Evolutionary conservation across 257 asterid species (phyloP).

Genomic region (Capsicum baccatum): DNA sequence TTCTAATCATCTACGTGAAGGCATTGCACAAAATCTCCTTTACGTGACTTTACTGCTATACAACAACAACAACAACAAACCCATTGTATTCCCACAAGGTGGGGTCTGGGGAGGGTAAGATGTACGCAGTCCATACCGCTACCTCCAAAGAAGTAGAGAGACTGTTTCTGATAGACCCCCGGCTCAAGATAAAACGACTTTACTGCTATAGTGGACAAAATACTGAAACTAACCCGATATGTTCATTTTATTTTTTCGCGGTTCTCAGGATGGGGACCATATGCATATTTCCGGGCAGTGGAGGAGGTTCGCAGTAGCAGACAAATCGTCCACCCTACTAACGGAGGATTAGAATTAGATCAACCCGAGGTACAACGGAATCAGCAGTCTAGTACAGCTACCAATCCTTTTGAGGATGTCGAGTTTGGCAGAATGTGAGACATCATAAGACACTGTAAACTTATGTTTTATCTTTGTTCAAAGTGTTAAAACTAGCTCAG

Average conservation of each 20-base stretch:
- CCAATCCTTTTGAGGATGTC: constrained; percentile 29
- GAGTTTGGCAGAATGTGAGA: constrained; percentile 41
- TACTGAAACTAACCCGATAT: not conserved
- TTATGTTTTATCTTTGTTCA: not conserved
- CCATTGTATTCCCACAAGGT: too few relatives aligned
- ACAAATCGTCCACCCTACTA: constrained; percentile 29
- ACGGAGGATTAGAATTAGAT: constrained; percentile 26
- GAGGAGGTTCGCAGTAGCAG: constrained; percentile 58
- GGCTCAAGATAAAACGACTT: too few relatives aligned
- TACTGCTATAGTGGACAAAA: not conserved
- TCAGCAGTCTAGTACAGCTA: not conserved
- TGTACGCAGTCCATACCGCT: too few relatives aligned
- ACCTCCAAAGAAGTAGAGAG: too few relatives aligned
- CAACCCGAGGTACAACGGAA: constrained; percentile 31
- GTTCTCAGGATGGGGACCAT: constrained; percentile 72
- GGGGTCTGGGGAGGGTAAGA: too few relatives aligned
- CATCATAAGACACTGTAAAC: not conserved
- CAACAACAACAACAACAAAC: too few relatives aligned
- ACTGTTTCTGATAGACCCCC: too few relatives aligned
- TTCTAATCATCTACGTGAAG: too few relatives aligned
- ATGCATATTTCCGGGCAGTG: constrained; percentile 72
- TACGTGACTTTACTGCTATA: too few relatives aligned
- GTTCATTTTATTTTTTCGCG: not conserved
- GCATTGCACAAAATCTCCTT: too few relatives aligned
- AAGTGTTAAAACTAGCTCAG: not conserved